phyloP scores from a whole-genome alignment of 192 early-diverging fungal genomes.

The Mortierella claussenii region DNA sequence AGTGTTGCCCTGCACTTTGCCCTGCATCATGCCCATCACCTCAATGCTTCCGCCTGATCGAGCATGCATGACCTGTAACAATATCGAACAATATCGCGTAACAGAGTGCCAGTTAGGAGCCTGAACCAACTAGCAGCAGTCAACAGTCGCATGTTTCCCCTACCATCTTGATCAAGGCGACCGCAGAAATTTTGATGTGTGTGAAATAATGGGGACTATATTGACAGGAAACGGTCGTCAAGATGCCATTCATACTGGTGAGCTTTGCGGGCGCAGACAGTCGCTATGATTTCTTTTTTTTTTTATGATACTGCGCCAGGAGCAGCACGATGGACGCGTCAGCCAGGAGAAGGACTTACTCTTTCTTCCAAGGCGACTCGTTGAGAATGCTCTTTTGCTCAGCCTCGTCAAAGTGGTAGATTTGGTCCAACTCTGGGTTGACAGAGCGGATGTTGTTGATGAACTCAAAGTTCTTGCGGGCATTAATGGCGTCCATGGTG shows the following conservation, averaged over 20 bases:
- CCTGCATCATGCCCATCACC: slow-evolving; percentile 99
- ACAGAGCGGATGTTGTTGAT: slow-evolving; percentile 84
- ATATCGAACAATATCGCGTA: neutral
- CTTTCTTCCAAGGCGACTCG: slow-evolving; percentile 84
- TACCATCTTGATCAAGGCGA: slow-evolving; percentile 98
- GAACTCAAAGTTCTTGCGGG: slow-evolving; percentile 68
- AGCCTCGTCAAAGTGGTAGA: slow-evolving; percentile 84
- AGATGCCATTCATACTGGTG: no score
- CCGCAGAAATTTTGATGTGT: slow-evolving; percentile 91
- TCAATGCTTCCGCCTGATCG: slow-evolving; percentile 95
- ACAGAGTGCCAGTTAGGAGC: no score
- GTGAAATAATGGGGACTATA: slow-evolving; percentile 86
- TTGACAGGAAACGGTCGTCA: slow-evolving; percentile 3
- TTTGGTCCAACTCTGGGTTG: slow-evolving; percentile 72
- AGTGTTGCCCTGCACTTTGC: slow-evolving; percentile 86
- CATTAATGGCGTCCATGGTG: slow-evolving; percentile 60
- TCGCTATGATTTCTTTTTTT: neutral
- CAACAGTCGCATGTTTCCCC: no score
- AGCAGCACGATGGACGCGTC: slow-evolving; percentile 1
- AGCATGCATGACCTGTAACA: slow-evolving; percentile 90
- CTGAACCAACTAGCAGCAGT: no score
- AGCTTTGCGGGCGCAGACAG: no score
- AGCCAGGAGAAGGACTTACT: slow-evolving; percentile 60
- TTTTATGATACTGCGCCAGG: slow-evolving; percentile 11
- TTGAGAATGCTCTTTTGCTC: slow-evolving; percentile 70